A percentile compares a stretch with the other conserved stretches of the same genome.
phyloP scores from a whole-genome alignment of 345 rosid genomes.

The Eucalyptus erythrocorys region DNA sequence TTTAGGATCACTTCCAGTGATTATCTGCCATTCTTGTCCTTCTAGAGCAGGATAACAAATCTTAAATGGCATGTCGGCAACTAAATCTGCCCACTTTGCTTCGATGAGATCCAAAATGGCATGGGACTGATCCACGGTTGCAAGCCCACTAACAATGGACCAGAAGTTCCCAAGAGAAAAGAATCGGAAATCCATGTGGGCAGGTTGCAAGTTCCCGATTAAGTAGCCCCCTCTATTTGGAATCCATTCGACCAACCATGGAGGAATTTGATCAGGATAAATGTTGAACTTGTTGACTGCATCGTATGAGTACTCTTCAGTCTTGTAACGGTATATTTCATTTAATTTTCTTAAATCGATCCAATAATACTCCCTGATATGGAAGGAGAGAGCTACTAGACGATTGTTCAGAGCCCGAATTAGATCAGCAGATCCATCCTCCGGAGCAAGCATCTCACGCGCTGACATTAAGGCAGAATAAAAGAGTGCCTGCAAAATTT shows the following conservation, averaged over 20 bases:
- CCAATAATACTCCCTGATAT: slow-evolving; percentile 95
- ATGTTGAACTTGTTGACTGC: slow-evolving; percentile 96
- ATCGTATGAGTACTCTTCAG: slow-evolving; percentile 90
- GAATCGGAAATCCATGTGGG: slow-evolving; percentile 94
- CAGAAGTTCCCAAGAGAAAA: slow-evolving; percentile 84
- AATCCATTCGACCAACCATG: slow-evolving; percentile 92
- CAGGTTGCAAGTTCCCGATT: slow-evolving; percentile 86
- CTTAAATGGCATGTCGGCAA: slow-evolving; percentile 87
- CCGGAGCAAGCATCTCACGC: slow-evolving; percentile 84
- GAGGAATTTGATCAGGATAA: slow-evolving; percentile 85
- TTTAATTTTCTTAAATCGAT: slow-evolving; percentile 57
- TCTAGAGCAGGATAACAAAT: slow-evolving; percentile 86
- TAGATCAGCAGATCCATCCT: slow-evolving; percentile 84
- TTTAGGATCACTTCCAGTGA: slow-evolving; percentile 90
- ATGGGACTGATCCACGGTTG: slow-evolving; percentile 48
- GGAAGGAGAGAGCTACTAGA: slow-evolving; percentile 80
- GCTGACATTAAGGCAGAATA: slow-evolving; percentile 79
- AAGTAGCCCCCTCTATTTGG: slow-evolving; percentile 67
- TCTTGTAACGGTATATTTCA: slow-evolving; percentile 64
- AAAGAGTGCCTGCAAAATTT: slow-evolving; percentile 55
- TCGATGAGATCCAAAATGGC: slow-evolving; percentile 65
- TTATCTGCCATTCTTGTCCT: slow-evolving; percentile 77
- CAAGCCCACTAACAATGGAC: slow-evolving; percentile 49
- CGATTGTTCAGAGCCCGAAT: slow-evolving; percentile 76
- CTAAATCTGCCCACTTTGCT: slow-evolving; percentile 73